These are phyloP conservation scores for Pythium apleroticum DNA, from an alignment of 352 stramenopile genomes.

Conservation along the genomic window DNA sequence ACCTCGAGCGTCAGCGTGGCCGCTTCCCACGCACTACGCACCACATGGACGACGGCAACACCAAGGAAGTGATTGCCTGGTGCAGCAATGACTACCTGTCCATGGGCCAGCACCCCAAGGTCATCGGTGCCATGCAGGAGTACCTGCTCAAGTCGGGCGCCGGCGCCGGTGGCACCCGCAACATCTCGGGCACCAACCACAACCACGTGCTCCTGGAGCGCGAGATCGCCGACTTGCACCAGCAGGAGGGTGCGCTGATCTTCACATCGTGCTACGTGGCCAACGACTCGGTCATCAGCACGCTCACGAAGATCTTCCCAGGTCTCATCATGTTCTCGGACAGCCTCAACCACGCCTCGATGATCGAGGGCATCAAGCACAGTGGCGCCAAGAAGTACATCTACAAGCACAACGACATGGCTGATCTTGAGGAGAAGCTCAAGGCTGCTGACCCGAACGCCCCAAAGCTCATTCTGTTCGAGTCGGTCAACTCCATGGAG, in stretches of 20 bases:
- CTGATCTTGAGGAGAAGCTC: conserved; percentile 78
- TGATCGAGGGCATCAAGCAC: conserved; percentile 87
- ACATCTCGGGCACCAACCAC: conserved; percentile 91
- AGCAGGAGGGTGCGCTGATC: conserved; percentile 80
- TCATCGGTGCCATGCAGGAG: conserved; percentile 82
- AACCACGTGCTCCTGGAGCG: conserved; percentile 88
- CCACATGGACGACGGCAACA: conserved; percentile 60
- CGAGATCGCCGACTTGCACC: conserved; percentile 85
- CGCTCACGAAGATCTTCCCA: conserved; percentile 90
- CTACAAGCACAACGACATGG: conserved; percentile 87
- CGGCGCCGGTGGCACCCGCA: conserved; percentile 84
- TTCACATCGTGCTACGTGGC: conserved; percentile 91
- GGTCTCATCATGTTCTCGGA: conserved; percentile 90
- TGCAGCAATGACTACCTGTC: conserved; percentile 91
- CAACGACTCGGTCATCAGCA: conserved; percentile 89
- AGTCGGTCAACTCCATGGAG: conserved; percentile 90
- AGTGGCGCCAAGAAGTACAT: conserved; percentile 77
- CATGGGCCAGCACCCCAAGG: conserved; percentile 90
- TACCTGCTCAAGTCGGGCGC: conserved; percentile 79
- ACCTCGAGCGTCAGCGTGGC: conserved; percentile 85
- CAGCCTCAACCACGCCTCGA: conserved; percentile 89
- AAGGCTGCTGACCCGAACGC: conserved; percentile 66
- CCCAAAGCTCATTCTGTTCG: conserved; percentile 85
- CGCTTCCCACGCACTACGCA: conserved; percentile 81
- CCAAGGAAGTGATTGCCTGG: conserved; percentile 88